phyloP scores from a whole-genome alignment of 2,329 filamentous ascomycete species.

The Sclerotinia sclerotiorum region DNA sequence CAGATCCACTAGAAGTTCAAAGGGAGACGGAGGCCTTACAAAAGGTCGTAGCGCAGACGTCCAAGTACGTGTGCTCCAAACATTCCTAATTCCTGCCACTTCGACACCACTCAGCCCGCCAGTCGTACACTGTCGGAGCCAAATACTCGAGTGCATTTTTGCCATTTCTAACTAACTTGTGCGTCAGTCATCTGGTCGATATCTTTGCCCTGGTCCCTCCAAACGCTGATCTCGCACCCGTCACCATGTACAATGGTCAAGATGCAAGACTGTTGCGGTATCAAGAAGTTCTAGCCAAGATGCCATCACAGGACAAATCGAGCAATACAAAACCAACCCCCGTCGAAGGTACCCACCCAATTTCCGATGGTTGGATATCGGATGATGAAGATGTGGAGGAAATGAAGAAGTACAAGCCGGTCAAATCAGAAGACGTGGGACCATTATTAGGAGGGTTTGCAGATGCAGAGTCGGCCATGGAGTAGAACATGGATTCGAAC shows the following conservation, averaged over 20 bases:
- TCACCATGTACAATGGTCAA: conserved; percentile 50
- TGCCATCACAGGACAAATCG: conserved; percentile 51
- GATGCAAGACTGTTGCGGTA: conserved; percentile 58
- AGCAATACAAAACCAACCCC: conserved; percentile 39
- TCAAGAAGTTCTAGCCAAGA: conserved; percentile 60
- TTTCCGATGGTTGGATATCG: conserved; percentile 48
- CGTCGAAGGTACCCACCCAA: conserved; percentile 32
- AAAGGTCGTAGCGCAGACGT: conserved; percentile 62
- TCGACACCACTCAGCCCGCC: conserved; percentile 7
- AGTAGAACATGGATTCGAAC: conserved; percentile 34
- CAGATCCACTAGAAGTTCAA: conserved; percentile 62
- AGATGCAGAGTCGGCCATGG: conserved; percentile 39
- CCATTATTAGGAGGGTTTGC: conserved; percentile 41
- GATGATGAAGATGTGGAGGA: conserved; percentile 40
- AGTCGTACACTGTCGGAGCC: not conserved
- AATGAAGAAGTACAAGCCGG: conserved; percentile 33
- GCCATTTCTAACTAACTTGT: conserved; percentile 26
- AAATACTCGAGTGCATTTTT: not conserved
- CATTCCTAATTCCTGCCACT: conserved; percentile 21
- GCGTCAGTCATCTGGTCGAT: conserved; percentile 62
- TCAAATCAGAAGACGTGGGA: conserved; percentile 41
- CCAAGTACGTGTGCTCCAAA: conserved; percentile 51
- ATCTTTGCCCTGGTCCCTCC: conserved; percentile 64
- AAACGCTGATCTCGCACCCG: conserved; percentile 43
- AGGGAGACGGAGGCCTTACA: conserved; percentile 65